Evolutionary conservation across 2,329 filamentous ascomycete genomes (phyloP).

Genomic region (Arthroderma sp.): DNA sequence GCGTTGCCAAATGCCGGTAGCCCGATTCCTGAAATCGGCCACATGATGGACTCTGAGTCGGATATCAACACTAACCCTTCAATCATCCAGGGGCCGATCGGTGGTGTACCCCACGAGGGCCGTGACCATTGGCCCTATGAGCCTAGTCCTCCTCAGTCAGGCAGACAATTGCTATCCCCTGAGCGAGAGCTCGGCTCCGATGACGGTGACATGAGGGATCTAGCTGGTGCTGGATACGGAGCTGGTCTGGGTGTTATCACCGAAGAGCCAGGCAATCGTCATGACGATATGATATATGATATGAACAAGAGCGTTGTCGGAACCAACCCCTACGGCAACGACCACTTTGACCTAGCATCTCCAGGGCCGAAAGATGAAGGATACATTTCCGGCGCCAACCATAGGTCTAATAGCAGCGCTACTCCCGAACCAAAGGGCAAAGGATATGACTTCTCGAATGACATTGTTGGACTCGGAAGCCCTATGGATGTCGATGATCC

Average conservation of each 20-base stretch:
- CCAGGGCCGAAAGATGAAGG: slow-evolving; percentile 69
- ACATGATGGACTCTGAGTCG: slow-evolving; percentile 40
- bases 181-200: slow-evolving; percentile 17
- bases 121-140: slow-evolving; percentile 46
- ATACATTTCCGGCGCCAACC: slow-evolving; percentile 68
- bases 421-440: slow-evolving; percentile 37
- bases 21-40: slow-evolving; percentile 67
- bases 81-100: slow-evolving; percentile 61
- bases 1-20: slow-evolving; percentile 57
- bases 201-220: slow-evolving; percentile 6
- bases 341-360: slow-evolving; percentile 38
- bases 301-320: slow-evolving; percentile 15
- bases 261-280: slow-evolving; percentile 44
- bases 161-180: slow-evolving; percentile 27
- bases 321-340: slow-evolving; percentile 25
- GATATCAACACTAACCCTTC: slow-evolving; percentile 80
- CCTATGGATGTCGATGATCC: slow-evolving; percentile 46
- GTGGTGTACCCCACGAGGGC: slow-evolving; percentile 40
- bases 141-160: slow-evolving; percentile 38
- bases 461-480: slow-evolving; percentile 27
- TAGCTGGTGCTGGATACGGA: not conserved
- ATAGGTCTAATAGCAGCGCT: slow-evolving; percentile 38
- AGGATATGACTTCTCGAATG: slow-evolving; percentile 43
- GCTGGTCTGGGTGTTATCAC: slow-evolving; percentile 18
- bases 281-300: slow-evolving; percentile 24